phyloP scores from a whole-genome alignment of 1,139 yeast species.

The Schizosaccharomyces versatilis region DNA sequence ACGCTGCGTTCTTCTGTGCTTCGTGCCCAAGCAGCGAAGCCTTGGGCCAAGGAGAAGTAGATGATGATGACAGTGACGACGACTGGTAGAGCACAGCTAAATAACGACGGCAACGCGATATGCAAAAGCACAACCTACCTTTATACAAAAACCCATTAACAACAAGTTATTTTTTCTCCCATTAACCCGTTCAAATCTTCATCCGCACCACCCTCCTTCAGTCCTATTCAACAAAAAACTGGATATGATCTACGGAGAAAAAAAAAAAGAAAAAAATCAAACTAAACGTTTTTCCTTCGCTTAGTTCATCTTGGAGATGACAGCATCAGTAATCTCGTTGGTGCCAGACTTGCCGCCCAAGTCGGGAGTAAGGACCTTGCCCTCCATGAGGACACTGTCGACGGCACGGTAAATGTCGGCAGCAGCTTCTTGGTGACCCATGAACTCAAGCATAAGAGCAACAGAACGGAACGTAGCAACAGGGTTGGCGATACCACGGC shows the following conservation, averaged over 20 bases:
- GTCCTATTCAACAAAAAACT: background rate
- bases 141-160: no score
- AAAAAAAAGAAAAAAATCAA: background rate
- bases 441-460: constrained; percentile 88
- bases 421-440: constrained; percentile 80
- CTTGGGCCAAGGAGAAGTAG: background rate
- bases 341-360: constrained; percentile 79
- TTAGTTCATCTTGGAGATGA: constrained; percentile 29
- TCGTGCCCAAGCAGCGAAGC: background rate
- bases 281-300: background rate
- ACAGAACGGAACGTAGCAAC: constrained; percentile 94
- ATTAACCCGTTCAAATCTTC: no score
- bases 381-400: constrained; percentile 71
- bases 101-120: no score
- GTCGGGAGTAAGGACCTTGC: constrained; percentile 73
- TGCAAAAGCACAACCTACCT: no score
- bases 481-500: constrained; percentile 74
- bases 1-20: background rate
- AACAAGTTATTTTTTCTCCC: no score
- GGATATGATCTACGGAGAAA: background rate
- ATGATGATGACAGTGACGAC: no score
- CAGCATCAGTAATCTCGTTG: constrained; percentile 65
- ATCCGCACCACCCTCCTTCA: background rate
- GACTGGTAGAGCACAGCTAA: no score
- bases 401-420: constrained; percentile 84